Evolutionary conservation across 1,139 yeast genomes (phyloP), one percentile per base, ranked within the genome.

Genomic region (Yamadazyma sp.): DNA sequence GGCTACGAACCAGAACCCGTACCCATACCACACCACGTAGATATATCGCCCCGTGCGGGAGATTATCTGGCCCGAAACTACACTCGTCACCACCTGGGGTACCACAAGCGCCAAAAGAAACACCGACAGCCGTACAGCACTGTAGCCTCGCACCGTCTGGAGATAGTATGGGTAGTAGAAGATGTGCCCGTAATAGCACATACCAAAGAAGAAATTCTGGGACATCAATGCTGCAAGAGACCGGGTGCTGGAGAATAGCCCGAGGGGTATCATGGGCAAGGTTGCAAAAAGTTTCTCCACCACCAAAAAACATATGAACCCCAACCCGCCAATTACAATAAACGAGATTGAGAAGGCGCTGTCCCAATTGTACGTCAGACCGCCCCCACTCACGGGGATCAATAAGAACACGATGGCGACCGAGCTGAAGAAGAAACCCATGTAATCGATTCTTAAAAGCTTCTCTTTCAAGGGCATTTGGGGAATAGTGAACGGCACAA

Each of bases 321-420:
- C 61, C 0, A 58, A 34, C 0, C 73, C 76, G 5, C 81, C 81
- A 23, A 76, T 54, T 1, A 59, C 49, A 36, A 75, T 66, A 60
- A 77, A 60, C 9, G 60, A 48, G 5, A 78, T 76, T 2, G 73
- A 71, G 18, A 67, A 44, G 0, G 75, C 46, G 31, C 77, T 69
- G 46, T 68, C 51, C 83, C 82, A 77, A 0, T 60, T 51, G 50
- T 62, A 77, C 3, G 71, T 61, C 4, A 72, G 60, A 1, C 81
- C 81, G 37, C 81, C 81, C 4, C 80, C 78, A 51, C 74, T 66
- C 30, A 76, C 50, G 3, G 80, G 76, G 31, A 78, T 61, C 39
- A 75, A 58, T 17, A 75, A 41, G 17, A 75, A 53, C 0, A 71
- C 63, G 25, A 75, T 58, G 0, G 73, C 68, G 1, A 69, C 64